A percentile compares a stretch with the other conserved stretches of the same genome.
phyloP scores from a whole-genome alignment of 768 basidiomycete species.

The Lepiota subincarnata region DNA sequence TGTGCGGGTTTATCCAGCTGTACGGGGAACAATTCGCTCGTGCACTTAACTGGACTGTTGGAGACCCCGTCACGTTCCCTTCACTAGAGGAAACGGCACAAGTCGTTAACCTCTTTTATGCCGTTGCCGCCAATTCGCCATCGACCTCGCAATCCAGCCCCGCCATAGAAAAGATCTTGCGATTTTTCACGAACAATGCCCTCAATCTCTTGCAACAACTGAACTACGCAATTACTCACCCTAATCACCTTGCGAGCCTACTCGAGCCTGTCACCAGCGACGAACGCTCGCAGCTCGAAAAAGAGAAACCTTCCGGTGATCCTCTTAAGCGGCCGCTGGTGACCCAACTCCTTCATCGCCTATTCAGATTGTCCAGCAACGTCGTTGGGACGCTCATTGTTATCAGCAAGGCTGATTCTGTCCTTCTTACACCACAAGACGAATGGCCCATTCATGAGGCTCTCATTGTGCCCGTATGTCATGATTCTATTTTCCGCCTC shows the following conservation, averaged over 20 bases:
- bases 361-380: conserved; percentile 68
- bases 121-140: conserved; percentile 59
- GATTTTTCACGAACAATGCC: conserved; percentile 63
- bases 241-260: conserved; percentile 78
- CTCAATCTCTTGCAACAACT: conserved; percentile 79
- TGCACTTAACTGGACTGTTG: conserved; percentile 79
- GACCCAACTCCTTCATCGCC: conserved; percentile 62
- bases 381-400: conserved; percentile 66
- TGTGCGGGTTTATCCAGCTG: conserved; percentile 80
- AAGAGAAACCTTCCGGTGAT: conserved; percentile 58
- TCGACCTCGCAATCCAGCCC: conserved; percentile 40
- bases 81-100: conserved; percentile 82
- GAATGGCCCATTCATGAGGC: conserved; percentile 72
- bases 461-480: conserved; percentile 67
- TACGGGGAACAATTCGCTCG: conserved; percentile 77
- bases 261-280: conserved; percentile 77
- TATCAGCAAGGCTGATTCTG: conserved; percentile 64
- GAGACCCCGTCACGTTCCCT: conserved; percentile 70
- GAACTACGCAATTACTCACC: conserved; percentile 88
- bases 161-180: conserved; percentile 59
- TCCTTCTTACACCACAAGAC: conserved; percentile 59
- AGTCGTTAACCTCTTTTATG: conserved; percentile 71
- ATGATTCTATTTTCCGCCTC: neutral
- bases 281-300: conserved; percentile 67
- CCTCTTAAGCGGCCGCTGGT: conserved; percentile 68